These are phyloP conservation scores for Acanthamoeba polyphaga DNA, from an alignment of 208 protist genomes.

Conservation along the genomic window DNA sequence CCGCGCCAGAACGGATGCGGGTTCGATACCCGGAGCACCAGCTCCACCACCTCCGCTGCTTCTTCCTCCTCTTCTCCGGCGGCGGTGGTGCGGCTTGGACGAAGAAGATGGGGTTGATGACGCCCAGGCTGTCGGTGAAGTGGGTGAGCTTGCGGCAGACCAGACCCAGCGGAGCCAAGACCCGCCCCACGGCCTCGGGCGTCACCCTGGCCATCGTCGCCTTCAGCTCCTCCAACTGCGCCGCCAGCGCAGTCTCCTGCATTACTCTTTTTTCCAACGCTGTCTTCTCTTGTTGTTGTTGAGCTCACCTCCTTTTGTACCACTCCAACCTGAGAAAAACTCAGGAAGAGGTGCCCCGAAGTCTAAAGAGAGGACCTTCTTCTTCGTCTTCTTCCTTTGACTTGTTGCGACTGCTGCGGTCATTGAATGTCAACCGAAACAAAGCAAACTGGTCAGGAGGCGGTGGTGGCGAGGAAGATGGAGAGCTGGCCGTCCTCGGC, in stretches of 20 bases:
- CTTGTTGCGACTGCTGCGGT: no score
- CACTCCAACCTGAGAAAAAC: no score
- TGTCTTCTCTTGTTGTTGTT: no score
- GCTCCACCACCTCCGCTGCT: neutral
- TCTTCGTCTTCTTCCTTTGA: no score
- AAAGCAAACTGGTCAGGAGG: no score
- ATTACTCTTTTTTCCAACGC: no score
- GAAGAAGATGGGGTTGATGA: constrained; percentile 8
- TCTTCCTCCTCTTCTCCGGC: neutral
- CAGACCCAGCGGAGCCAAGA: neutral
- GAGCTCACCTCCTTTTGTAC: no score
- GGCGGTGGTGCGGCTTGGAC: neutral
- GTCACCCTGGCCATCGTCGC: neutral
- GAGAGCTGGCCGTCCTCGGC: constrained; percentile 84
- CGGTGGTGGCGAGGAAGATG: constrained; percentile 74
- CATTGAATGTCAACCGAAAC: no score
- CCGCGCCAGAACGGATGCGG: constrained; percentile 13
- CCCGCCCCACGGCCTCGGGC: neutral
- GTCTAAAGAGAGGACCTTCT: no score
- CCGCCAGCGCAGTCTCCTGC: no score
- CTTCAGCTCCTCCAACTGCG: no score
- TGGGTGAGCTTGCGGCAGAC: neutral
- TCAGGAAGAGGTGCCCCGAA: no score
- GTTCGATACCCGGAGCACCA: neutral
- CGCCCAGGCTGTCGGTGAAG: neutral